phyloP scores from a whole-genome alignment of 2,329 filamentous ascomycete species.

The Exserohilum turcica region DNA sequence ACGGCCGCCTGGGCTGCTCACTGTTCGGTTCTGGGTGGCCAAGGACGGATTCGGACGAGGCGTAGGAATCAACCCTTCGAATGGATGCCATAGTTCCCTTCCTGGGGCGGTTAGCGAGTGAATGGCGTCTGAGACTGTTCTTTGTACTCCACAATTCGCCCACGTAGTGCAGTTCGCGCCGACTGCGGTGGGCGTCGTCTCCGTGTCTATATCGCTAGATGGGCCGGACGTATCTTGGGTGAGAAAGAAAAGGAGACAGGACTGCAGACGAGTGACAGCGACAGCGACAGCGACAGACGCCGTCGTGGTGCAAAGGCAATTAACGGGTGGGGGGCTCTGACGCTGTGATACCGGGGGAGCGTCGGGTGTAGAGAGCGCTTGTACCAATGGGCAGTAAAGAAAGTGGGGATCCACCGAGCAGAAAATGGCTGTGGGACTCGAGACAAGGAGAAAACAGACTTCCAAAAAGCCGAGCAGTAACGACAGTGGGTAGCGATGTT shows the following conservation, averaged over 20 bases:
- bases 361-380: constrained; percentile 1
- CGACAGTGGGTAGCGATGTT: constrained; percentile 17
- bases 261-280: neutral
- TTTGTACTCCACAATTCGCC: constrained; percentile 2
- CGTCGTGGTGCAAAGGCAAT: constrained; percentile 2
- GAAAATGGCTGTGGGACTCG: neutral
- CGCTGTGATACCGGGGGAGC: constrained; percentile 7
- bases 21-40: constrained; percentile 13
- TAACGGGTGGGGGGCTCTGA: constrained; percentile 7
- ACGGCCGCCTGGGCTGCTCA: constrained; percentile 32
- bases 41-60: constrained; percentile 18
- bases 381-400: constrained; percentile 5
- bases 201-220: neutral
- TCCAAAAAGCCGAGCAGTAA: constrained; percentile 16
- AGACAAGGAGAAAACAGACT: constrained; percentile 25
- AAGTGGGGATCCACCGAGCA: neutral
- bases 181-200: neutral
- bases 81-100: constrained; percentile 29
- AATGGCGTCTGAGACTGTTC: constrained; percentile 4
- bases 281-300: neutral
- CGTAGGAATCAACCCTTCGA: constrained; percentile 26
- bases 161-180: constrained; percentile 5
- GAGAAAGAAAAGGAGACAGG: neutral
- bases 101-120: constrained; percentile 1
- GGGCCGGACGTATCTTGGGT: neutral